phyloP scores from a whole-genome alignment of 352 stramenopile species.

The Pythium volutum region DNA sequence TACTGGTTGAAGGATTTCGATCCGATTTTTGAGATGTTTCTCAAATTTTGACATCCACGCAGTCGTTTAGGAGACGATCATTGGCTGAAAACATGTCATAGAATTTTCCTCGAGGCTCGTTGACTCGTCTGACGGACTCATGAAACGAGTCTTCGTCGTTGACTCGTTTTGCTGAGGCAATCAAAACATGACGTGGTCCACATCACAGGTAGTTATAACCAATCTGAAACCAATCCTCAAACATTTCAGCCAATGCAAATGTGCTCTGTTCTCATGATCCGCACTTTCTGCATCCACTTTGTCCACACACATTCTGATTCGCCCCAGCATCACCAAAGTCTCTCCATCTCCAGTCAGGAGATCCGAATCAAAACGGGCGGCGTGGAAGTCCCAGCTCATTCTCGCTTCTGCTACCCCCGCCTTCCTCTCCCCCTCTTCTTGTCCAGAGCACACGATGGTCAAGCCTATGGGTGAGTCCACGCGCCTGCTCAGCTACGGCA shows the following conservation, averaged over 20 bases:
- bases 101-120: too few relatives aligned
- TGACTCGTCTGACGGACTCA: too few relatives aligned
- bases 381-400: too few relatives aligned
- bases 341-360: constrained; percentile 3
- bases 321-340: not conserved
- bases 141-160: too few relatives aligned
- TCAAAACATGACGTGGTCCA: too few relatives aligned
- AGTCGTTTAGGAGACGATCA: not conserved
- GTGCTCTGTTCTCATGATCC: constrained; percentile 3
- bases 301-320: constrained; percentile 10
- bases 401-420: not conserved
- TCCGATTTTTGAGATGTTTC: too few relatives aligned
- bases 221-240: too few relatives aligned
- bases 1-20: too few relatives aligned
- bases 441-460: constrained; percentile 13
- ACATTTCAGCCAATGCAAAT: constrained; percentile 6
- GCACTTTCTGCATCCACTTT: not conserved
- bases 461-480: constrained; percentile 21
- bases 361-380: constrained; percentile 6
- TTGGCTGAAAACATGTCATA: too few relatives aligned
- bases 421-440: not conserved
- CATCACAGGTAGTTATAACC: too few relatives aligned
- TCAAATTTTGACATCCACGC: constrained; percentile 3
- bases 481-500: constrained; percentile 27
- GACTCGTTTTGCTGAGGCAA: too few relatives aligned